A percentile compares a stretch with the other conserved stretches of the same genome.
Evolutionary conservation across 2,329 filamentous ascomycete genomes (phyloP).

Genomic region (Beauveria bassiana): DNA sequence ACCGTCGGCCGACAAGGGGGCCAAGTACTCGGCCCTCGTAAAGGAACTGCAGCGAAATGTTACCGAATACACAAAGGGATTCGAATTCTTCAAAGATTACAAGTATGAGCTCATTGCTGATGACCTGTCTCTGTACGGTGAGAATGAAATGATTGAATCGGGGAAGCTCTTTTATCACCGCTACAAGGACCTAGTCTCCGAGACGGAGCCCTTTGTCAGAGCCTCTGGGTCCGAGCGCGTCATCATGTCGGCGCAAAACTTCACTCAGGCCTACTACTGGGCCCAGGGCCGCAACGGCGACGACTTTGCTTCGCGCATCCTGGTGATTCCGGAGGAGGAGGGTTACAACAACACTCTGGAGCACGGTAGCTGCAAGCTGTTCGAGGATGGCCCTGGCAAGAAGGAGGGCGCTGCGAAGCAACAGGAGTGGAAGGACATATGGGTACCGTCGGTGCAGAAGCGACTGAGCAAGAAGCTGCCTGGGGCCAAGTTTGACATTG

Average conservation of each 20-base stretch:
- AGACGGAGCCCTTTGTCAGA: constrained; percentile 61
- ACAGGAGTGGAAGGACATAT: constrained; percentile 51
- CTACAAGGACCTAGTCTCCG: constrained; percentile 55
- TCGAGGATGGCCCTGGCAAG: constrained; percentile 52
- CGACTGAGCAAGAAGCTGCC: constrained; percentile 63
- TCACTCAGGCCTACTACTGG: constrained; percentile 63
- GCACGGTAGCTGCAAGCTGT: constrained; percentile 62
- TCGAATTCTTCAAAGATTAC: constrained; percentile 65
- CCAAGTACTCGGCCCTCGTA: constrained; percentile 56
- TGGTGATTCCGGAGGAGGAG: constrained; percentile 61
- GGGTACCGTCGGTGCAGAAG: constrained; percentile 58
- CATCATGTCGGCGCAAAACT: constrained; percentile 66
- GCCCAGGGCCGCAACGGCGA: constrained; percentile 29
- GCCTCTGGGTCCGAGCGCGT: constrained; percentile 63
- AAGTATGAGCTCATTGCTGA: constrained; percentile 64
- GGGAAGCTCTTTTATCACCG: constrained; percentile 68
- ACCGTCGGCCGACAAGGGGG: constrained; percentile 63
- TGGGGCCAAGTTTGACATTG: constrained; percentile 55
- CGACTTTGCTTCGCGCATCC: constrained; percentile 45
- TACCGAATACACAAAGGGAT: constrained; percentile 52
- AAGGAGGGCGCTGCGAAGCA: constrained; percentile 44
- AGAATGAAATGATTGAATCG: constrained; percentile 63
- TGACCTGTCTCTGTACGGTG: constrained; percentile 58
- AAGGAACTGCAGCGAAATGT: constrained; percentile 52
- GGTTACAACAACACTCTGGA: constrained; percentile 75